A percentile compares a stretch with the other conserved stretches of the same genome.
These are phyloP conservation scores for Trypethelium eluteriae DNA, from an alignment of 495 filamentous ascomycete genomes.

Conservation along the genomic window DNA sequence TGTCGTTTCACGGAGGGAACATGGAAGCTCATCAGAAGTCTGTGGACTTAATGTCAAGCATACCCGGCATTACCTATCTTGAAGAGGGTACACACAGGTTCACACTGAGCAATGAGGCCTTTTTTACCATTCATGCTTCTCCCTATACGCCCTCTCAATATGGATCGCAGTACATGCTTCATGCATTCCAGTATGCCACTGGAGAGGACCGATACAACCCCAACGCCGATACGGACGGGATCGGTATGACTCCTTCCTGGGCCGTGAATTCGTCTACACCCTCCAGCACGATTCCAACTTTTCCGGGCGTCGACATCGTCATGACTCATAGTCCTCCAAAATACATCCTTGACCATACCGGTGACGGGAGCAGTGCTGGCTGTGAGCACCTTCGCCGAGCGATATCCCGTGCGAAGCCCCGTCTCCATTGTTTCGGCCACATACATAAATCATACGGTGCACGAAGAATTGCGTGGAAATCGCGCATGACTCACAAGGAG, in stretches of 20 bases:
- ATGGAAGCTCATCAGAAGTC: not conserved
- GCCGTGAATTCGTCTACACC: not conserved
- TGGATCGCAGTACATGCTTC: not conserved
- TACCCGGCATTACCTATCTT: not conserved
- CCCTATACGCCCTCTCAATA: constrained; percentile 6
- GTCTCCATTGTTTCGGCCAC: not conserved
- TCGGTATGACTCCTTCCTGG: not conserved
- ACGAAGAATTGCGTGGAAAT: not conserved
- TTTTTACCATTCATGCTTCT: not conserved
- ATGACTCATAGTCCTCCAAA: not conserved
- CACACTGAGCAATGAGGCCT: not conserved
- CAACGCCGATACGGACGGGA: not conserved
- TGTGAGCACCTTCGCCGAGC: constrained; percentile 4
- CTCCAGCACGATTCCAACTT: not conserved
- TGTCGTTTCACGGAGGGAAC: not conserved
- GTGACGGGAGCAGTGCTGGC: not conserved
- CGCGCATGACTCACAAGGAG: not conserved
- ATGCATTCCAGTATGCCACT: not conserved
- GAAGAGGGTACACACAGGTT: constrained; percentile 2
- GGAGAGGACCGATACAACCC: not conserved
- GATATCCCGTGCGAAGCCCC: not conserved
- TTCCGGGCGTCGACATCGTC: not conserved
- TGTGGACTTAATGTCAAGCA: not conserved
- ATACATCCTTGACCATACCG: not conserved
- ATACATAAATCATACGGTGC: not conserved